These are phyloP conservation scores for Hemileccinum impolitum DNA, from an alignment of 768 basidiomycete species.

Conservation along the genomic window DNA sequence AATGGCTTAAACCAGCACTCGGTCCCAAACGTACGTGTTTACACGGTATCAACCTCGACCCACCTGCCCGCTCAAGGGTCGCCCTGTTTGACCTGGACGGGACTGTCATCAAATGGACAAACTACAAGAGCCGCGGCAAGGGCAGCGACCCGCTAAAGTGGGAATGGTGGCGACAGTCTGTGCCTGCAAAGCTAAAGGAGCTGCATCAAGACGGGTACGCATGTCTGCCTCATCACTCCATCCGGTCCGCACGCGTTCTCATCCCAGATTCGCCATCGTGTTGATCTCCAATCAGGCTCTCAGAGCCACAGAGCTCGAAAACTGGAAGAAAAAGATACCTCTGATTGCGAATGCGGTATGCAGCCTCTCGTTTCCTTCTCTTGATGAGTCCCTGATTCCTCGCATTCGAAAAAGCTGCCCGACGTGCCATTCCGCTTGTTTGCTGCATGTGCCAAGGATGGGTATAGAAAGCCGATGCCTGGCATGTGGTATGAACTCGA, in stretches of 20 bases:
- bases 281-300: slow-evolving; percentile 81
- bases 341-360: slow-evolving; percentile 61
- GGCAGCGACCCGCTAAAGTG: slow-evolving; percentile 34
- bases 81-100: slow-evolving; percentile 88
- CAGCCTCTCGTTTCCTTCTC: neutral
- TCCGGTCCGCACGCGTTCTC: neutral
- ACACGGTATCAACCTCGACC: slow-evolving; percentile 31
- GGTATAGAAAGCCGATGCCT: slow-evolving; percentile 80
- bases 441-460: slow-evolving; percentile 72
- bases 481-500: slow-evolving; percentile 83
- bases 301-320: slow-evolving; percentile 42
- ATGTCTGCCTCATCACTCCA: neutral
- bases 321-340: slow-evolving; percentile 77
- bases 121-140: slow-evolving; percentile 32
- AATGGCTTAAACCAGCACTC: slow-evolving; percentile 34
- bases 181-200: slow-evolving; percentile 62
- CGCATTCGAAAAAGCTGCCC: slow-evolving; percentile 47
- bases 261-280: slow-evolving; percentile 61
- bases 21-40: slow-evolving; percentile 36
- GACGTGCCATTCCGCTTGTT: slow-evolving; percentile 73
- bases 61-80: slow-evolving; percentile 48
- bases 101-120: slow-evolving; percentile 62
- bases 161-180: slow-evolving; percentile 67
- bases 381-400: neutral
- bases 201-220: slow-evolving; percentile 59